phyloP scores from a whole-genome alignment of 108 stramenopile species.

The Skeletonema marinoi region DNA sequence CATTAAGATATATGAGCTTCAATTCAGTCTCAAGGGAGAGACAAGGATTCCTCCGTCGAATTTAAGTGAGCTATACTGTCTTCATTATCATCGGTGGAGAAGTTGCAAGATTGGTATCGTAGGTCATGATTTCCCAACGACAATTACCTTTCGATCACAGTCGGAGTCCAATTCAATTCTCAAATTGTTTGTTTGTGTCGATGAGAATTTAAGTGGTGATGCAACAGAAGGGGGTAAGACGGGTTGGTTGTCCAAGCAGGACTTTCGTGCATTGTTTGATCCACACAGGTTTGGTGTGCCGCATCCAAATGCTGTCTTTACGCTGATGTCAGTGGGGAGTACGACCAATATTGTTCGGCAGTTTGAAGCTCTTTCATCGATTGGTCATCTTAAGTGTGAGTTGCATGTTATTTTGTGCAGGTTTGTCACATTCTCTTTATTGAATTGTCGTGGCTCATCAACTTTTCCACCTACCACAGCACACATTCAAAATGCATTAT shows the following conservation, averaged over 20 bases:
- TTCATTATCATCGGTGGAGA: slow-evolving; percentile 29
- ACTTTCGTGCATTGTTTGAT: slow-evolving; percentile 35
- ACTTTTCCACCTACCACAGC: slow-evolving; percentile 23
- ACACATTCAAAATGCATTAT: slow-evolving; percentile 42
- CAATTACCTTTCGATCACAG: slow-evolving; percentile 27
- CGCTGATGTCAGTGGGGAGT: slow-evolving; percentile 10
- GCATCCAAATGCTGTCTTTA: slow-evolving; percentile 17
- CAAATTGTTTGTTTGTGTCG: slow-evolving; percentile 41
- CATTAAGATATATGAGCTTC: slow-evolving; percentile 41
- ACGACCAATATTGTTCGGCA: slow-evolving; percentile 44
- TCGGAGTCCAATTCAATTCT: slow-evolving; percentile 21
- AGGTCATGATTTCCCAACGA: slow-evolving; percentile 45
- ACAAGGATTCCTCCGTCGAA: slow-evolving; percentile 26
- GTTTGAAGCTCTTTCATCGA: slow-evolving; percentile 18
- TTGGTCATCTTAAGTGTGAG: neutral
- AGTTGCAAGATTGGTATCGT: slow-evolving; percentile 35
- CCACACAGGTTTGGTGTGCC: slow-evolving; percentile 25
- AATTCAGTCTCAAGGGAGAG: slow-evolving; percentile 38
- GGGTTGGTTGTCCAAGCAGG: slow-evolving; percentile 33
- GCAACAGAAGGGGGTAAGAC: slow-evolving; percentile 23
- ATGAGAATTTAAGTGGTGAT: neutral
- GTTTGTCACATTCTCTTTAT: neutral
- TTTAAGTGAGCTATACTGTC: slow-evolving; percentile 40
- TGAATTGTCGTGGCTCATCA: neutral
- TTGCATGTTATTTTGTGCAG: neutral